phyloP scores from a whole-genome alignment of 306 rosid species.

The Vigna hirtella region DNA sequence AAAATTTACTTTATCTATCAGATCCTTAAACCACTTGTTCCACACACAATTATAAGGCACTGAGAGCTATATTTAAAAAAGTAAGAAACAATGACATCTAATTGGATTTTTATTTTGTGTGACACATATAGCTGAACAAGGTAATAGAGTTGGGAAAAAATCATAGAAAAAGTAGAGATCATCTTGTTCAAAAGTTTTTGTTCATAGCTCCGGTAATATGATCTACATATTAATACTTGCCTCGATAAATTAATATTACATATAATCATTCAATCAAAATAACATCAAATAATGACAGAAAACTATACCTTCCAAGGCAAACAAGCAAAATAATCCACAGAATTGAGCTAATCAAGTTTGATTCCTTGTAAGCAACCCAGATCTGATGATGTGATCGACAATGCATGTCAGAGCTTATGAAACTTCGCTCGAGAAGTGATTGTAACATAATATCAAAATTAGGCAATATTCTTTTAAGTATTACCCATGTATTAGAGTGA shows the following conservation, averaged over 20 bases:
- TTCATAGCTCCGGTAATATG: conserved; percentile 7
- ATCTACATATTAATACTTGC: conserved; percentile 17
- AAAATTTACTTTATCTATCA: conserved; percentile 17
- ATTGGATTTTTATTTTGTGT: conserved; percentile 29
- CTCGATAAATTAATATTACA: conserved; percentile 14
- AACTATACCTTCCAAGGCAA: conserved; percentile 73
- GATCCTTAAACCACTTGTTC: conserved; percentile 27
- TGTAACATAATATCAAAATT: conserved; percentile 1
- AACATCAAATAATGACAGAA: conserved; percentile 23
- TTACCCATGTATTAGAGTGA: neutral
- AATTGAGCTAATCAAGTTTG: conserved; percentile 66
- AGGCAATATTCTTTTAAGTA: conserved; percentile 6
- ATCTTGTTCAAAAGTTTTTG: conserved; percentile 29
- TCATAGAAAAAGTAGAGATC: conserved; percentile 1
- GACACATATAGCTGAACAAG: conserved; percentile 10
- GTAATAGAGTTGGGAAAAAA: conserved; percentile 11
- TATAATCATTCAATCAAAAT: conserved; percentile 1
- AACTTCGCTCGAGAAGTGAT: conserved; percentile 31
- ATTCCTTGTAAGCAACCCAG: conserved; percentile 84
- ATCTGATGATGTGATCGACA: conserved; percentile 59
- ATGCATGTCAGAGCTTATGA: conserved; percentile 30
- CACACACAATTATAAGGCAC: conserved; percentile 22
- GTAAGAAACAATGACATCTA: conserved; percentile 19
- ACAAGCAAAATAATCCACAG: conserved; percentile 71
- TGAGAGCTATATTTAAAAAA: conserved; percentile 23